A percentile compares a stretch with the other conserved stretches of the same genome.
Evolutionary conservation across 306 rosid genomes (phyloP).

Genomic region (Prunus salicina): DNA sequence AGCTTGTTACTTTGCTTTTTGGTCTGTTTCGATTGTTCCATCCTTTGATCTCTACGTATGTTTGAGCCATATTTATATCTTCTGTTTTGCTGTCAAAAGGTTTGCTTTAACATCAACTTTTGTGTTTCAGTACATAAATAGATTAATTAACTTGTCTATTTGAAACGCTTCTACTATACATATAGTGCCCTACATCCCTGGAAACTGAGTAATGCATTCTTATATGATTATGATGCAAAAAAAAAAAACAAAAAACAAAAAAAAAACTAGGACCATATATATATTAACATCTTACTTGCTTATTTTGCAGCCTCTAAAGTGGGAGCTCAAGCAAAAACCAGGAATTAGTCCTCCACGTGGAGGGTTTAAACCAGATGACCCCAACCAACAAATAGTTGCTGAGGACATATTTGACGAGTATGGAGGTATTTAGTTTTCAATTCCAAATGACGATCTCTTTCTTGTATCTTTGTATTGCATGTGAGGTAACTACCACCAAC

Average conservation of each 20-base stretch:
- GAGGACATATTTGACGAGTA: slow-evolving; percentile 97
- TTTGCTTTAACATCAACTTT: no score
- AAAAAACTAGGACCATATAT: not conserved
- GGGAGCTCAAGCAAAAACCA: slow-evolving; percentile 99
- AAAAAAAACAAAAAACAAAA: no score
- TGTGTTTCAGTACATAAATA: no score
- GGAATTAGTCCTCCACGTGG: slow-evolving; percentile 99
- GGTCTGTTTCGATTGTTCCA: not conserved
- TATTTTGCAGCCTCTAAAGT: slow-evolving; percentile 76
- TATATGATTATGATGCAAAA: not conserved
- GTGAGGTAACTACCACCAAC: slow-evolving; percentile 11
- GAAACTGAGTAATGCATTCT: not conserved
- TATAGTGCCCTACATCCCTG: no score
- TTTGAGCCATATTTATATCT: not conserved
- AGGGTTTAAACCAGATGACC: slow-evolving; percentile 88
- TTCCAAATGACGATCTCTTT: slow-evolving; percentile 5
- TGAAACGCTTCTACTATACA: not conserved
- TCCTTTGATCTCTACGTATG: not conserved
- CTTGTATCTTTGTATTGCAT: not conserved
- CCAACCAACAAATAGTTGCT: slow-evolving; percentile 96
- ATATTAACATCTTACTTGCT: not conserved
- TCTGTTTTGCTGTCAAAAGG: not conserved
- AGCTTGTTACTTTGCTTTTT: not conserved
- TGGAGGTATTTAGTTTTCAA: slow-evolving; percentile 60
- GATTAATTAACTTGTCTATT: not conserved